phyloP scores from a whole-genome alignment of 805 yeast species.

The Kodamaea fukazawae region DNA sequence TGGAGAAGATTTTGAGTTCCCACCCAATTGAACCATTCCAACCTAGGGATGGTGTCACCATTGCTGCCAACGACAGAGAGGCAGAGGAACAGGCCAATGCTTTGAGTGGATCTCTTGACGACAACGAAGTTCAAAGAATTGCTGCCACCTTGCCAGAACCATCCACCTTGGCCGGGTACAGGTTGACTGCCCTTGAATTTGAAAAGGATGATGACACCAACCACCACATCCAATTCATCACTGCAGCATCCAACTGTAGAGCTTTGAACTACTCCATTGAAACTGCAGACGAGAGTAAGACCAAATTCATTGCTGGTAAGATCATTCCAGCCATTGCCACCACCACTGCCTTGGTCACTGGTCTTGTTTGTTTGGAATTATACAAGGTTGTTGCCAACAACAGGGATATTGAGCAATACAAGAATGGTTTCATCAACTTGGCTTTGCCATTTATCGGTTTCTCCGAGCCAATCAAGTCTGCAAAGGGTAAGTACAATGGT shows the following conservation, averaged over 20 bases:
- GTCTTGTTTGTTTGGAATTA: constrained; percentile 86
- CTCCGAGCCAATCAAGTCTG: constrained; percentile 90
- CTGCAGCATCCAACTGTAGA: constrained; percentile 94
- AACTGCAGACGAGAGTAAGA: constrained; percentile 82
- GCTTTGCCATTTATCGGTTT: constrained; percentile 96
- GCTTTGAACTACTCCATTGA: constrained; percentile 90
- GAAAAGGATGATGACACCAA: constrained; percentile 98
- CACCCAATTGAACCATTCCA: constrained; percentile 52
- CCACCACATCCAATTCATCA: constrained; percentile 93
- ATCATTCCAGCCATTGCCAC: constrained; percentile 99
- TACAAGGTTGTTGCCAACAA: constrained; percentile 83
- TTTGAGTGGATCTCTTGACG: constrained; percentile 45
- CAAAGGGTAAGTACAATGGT: constrained; percentile 74
- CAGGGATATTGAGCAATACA: constrained; percentile 76
- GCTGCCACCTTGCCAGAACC: constrained; percentile 86
- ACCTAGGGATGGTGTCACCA: constrained; percentile 73
- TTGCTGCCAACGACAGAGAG: constrained; percentile 83
- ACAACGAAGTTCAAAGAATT: constrained; percentile 62
- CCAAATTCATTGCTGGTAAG: constrained; percentile 97
- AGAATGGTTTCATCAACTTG: constrained; percentile 88
- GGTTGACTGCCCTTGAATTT: constrained; percentile 86
- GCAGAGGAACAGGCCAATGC: constrained; percentile 73
- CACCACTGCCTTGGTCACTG: constrained; percentile 96
- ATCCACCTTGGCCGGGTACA: constrained; percentile 81
- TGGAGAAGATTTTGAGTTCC: constrained; percentile 50